A percentile compares a stretch with the other conserved stretches of the same genome.
Evolutionary conservation across 371 early-diverging fungal species (phyloP).

Genomic region (Quaeritorhiza haematococci): DNA sequence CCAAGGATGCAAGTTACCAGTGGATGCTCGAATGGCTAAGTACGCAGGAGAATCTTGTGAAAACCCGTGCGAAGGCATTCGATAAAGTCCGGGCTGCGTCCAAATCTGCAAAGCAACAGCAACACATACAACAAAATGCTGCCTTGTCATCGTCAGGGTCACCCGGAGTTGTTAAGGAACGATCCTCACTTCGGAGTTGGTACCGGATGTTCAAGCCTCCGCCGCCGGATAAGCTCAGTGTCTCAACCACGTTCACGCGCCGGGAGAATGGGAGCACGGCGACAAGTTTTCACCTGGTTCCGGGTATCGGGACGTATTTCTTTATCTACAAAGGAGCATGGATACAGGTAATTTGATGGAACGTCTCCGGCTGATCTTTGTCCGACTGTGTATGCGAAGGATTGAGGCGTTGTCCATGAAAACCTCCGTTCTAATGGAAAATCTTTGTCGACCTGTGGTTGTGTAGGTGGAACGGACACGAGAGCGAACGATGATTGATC

Average conservation of each 20-base stretch:
- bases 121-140: too few relatives aligned
- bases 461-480: slow-evolving; percentile 67
- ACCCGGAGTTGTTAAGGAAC: too few relatives aligned
- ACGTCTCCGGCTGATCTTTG: neutral
- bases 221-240: slow-evolving; percentile 67
- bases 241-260: slow-evolving; percentile 81
- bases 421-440: neutral
- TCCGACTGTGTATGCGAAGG: too few relatives aligned
- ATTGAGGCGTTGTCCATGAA: too few relatives aligned
- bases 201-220: slow-evolving; percentile 5
- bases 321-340: slow-evolving; percentile 78
- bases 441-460: neutral
- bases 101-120: neutral
- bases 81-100: slow-evolving; percentile 1
- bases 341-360: slow-evolving; percentile 68
- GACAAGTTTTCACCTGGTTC: slow-evolving; percentile 81
- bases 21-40: slow-evolving; percentile 93
- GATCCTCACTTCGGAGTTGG: too few relatives aligned
- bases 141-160: too few relatives aligned
- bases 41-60: slow-evolving; percentile 34
- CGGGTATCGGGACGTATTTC: slow-evolving; percentile 89
- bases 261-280: slow-evolving; percentile 87
- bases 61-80: slow-evolving; percentile 5
- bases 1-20: slow-evolving; percentile 84
- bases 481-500: slow-evolving; percentile 78